Conservation (phyloP, 1,284 basidiomycete species). For the Marasmius oreades region DNA sequence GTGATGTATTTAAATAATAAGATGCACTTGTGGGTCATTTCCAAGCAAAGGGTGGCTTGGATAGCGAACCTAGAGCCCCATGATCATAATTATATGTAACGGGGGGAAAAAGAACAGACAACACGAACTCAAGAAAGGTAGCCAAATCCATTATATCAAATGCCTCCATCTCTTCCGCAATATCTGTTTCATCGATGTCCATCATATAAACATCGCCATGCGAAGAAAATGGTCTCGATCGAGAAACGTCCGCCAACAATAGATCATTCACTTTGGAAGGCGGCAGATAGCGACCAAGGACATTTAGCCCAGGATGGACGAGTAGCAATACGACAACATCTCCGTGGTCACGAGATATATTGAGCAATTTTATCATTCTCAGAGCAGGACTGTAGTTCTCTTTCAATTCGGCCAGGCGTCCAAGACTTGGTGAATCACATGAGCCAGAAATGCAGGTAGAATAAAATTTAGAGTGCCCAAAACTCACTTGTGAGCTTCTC, state of each 20-base stretch:
- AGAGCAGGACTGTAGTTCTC: conserved; percentile 51
- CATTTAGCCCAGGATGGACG: conserved; percentile 62
- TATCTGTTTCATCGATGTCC: conserved; percentile 42
- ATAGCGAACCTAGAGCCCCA: conserved; percentile 54
- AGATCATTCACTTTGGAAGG: conserved; percentile 64
- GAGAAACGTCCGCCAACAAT: conserved; percentile 52
- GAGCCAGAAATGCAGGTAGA: background rate
- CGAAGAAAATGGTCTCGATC: conserved; percentile 35
- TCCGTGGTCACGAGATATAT: conserved; percentile 57
- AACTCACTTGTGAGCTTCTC: conserved; percentile 67
- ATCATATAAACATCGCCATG: conserved; percentile 51
- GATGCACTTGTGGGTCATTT: conserved; percentile 57
- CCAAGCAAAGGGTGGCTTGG: conserved; percentile 66
- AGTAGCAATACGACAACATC: conserved; percentile 65
- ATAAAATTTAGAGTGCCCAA: background rate
- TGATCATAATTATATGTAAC: background rate
- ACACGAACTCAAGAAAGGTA: conserved; percentile 62
- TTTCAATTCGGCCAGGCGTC: conserved; percentile 44
- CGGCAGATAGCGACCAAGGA: conserved; percentile 64
- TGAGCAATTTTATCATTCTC: conserved; percentile 61
- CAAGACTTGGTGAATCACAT: conserved; percentile 38
- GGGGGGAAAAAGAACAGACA: background rate
- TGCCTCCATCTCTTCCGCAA: conserved; percentile 50
- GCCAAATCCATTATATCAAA: conserved; percentile 73
- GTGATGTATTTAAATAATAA: background rate